Evolutionary conservation across 2,329 filamentous ascomycete genomes (phyloP).

Genomic region (Aspergillus eucalypticola): DNA sequence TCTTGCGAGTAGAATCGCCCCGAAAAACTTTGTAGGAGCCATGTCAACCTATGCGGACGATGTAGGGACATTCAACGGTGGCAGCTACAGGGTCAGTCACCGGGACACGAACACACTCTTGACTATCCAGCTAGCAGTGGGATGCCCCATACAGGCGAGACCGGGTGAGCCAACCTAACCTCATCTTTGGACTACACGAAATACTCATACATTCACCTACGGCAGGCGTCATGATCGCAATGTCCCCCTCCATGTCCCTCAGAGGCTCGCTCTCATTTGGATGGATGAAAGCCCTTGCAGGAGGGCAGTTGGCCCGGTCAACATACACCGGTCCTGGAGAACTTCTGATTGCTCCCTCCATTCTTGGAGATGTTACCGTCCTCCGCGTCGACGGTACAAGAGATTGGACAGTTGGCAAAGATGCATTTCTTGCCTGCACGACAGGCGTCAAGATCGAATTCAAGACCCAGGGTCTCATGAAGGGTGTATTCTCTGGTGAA

Average conservation of each 20-base stretch:
- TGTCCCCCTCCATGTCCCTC: slow-evolving; percentile 84
- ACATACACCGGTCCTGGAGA: slow-evolving; percentile 89
- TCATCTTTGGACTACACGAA: no score
- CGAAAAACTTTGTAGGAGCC: slow-evolving; percentile 6
- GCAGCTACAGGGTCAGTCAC: slow-evolving; percentile 90
- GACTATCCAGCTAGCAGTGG: slow-evolving; percentile 85
- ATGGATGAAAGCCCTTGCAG: slow-evolving; percentile 84
- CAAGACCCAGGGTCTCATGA: slow-evolving; percentile 80
- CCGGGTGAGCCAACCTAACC: slow-evolving; percentile 57
- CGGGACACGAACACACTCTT: slow-evolving; percentile 86
- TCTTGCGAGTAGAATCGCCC: neutral
- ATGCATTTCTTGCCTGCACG: slow-evolving; percentile 82
- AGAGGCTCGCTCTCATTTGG: slow-evolving; percentile 82
- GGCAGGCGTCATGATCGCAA: slow-evolving; percentile 83
- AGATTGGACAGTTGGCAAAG: slow-evolving; percentile 79
- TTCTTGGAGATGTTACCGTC: slow-evolving; percentile 81
- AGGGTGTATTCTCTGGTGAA: slow-evolving; percentile 92
- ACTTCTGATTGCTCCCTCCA: slow-evolving; percentile 75
- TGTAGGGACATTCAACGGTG: slow-evolving; percentile 95
- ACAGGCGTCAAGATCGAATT: slow-evolving; percentile 86
- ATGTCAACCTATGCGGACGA: slow-evolving; percentile 67
- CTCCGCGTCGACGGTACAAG: slow-evolving; percentile 68
- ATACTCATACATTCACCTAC: no score
- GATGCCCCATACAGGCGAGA: slow-evolving; percentile 77
- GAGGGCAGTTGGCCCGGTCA: slow-evolving; percentile 76